Evolutionary conservation across 2,329 filamentous ascomycete species (phyloP).

Genomic region (Exophiala sp.): DNA sequence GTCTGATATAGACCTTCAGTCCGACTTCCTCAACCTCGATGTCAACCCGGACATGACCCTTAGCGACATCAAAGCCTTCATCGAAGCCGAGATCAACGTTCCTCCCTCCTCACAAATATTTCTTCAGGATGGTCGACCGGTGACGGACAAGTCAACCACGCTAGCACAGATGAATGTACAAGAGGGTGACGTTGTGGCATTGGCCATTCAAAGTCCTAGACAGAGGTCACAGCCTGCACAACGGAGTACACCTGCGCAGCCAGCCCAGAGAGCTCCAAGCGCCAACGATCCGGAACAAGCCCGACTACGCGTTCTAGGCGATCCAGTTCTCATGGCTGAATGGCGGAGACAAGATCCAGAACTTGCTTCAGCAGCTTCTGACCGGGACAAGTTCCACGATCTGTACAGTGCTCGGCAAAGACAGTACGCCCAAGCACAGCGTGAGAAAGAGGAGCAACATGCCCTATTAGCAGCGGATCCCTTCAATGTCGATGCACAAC

Average conservation of each 20-base stretch:
- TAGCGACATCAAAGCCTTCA: slow-evolving; percentile 78
- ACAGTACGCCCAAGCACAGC: slow-evolving; percentile 67
- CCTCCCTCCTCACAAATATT: slow-evolving; percentile 72
- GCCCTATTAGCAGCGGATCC: slow-evolving; percentile 85
- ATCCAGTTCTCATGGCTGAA: slow-evolving; percentile 68
- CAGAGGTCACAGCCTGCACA: slow-evolving; percentile 20
- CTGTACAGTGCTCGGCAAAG: slow-evolving; percentile 66
- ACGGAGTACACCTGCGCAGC: slow-evolving; percentile 23
- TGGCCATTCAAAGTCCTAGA: slow-evolving; percentile 60
- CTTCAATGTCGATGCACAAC: slow-evolving; percentile 88
- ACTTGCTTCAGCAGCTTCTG: slow-evolving; percentile 70
- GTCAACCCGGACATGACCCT: slow-evolving; percentile 79
- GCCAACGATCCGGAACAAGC: slow-evolving; percentile 70
- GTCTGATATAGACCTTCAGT: slow-evolving; percentile 62
- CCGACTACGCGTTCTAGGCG: slow-evolving; percentile 75
- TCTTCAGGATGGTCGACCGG: slow-evolving; percentile 82
- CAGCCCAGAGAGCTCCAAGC: slow-evolving; percentile 29
- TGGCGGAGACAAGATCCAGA: slow-evolving; percentile 71
- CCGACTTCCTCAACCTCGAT: slow-evolving; percentile 76
- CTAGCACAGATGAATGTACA: slow-evolving; percentile 75
- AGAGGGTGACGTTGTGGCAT: slow-evolving; percentile 88
- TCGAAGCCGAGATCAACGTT: slow-evolving; percentile 78
- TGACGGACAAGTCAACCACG: slow-evolving; percentile 74
- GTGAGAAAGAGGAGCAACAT: slow-evolving; percentile 77
- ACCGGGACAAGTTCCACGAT: slow-evolving; percentile 71